Evolutionary conservation across 2,329 filamentous ascomycete species (phyloP).

Genomic region (Knoxdaviesia capensis): DNA sequence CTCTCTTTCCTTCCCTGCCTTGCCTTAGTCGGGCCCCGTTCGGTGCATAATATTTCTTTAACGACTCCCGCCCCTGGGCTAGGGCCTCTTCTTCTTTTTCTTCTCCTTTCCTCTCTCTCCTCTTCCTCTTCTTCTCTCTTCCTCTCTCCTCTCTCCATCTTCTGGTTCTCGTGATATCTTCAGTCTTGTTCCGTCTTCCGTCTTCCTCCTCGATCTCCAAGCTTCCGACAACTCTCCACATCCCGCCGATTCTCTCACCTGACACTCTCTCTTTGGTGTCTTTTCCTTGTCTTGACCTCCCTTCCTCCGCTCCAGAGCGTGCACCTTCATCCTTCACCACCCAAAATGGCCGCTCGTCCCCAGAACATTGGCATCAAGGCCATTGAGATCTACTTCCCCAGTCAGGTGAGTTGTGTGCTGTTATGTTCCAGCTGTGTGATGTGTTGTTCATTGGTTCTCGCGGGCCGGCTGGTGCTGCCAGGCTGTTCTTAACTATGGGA

Average conservation of each 20-base stretch:
- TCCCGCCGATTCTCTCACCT: background rate
- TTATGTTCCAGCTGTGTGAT: too few species aligned
- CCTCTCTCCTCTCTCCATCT: constrained; percentile 1
- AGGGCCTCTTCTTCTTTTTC: background rate
- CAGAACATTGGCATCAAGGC: constrained; percentile 85
- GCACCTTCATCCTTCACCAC: too few species aligned
- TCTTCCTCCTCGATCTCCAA: background rate
- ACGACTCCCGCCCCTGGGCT: too few species aligned
- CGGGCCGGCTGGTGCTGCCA: too few species aligned
- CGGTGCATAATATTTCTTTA: too few species aligned
- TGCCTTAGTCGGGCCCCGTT: too few species aligned
- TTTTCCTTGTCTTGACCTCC: background rate
- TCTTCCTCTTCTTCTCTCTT: constrained; percentile 3
- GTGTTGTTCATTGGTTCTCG: too few species aligned
- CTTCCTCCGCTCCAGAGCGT: background rate
- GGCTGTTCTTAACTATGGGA: too few species aligned
- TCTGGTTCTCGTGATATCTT: background rate
- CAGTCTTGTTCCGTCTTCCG: background rate
- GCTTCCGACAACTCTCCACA: background rate
- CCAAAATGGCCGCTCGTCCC: constrained; percentile 51
- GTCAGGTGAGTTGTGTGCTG: constrained; percentile 41
- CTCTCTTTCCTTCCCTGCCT: too few species aligned
- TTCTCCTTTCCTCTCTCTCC: constrained; percentile 1
- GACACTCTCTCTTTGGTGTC: constrained; percentile 1
- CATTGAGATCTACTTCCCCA: constrained; percentile 79